Evolutionary conservation across 2,329 filamentous ascomycete genomes (phyloP), one percentile per base, ranked within the genome.

Genomic region (Sporothrix mexicana): DNA sequence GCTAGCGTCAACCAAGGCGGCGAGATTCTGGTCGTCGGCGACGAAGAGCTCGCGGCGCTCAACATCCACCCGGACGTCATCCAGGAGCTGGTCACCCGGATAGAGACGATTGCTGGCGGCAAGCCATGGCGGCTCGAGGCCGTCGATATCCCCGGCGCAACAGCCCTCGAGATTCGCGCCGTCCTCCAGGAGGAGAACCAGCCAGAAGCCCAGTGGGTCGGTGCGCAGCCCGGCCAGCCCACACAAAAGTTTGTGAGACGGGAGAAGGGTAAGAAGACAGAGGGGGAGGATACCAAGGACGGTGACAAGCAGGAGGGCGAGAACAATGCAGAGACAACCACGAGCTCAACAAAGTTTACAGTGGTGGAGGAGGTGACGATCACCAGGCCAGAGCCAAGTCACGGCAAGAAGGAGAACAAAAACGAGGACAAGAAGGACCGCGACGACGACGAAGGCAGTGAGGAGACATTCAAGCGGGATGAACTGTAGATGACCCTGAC

Each of bases 51-150:
- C 51, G 88, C 90, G 78, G 87, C 88, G 77, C 82, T 93, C 61
- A 88, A 92, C 15, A 84, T 95, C 43, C 87, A 91, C 71, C 87
- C 88, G 0, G 86, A 91, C 64, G 85, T 90, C 59, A 85, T 97
- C 2, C 90, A 95, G 77, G 85, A 90, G 62, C 84, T 97, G 79
- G 88, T 88, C 77, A 86, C 90, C 75, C 85, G 93, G 78, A 81
- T 97, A 73, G 86, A 92, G 79, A 87, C 89, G 77, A 79, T 92
- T 55, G 93, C 93, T 0, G 88, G 90, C 2, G 89, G 91, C 8
- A 88, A 90, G 76, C 89, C 90, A 17, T 97, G 94, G 94, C 92
- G 90, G 77, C 83, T 97, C 73, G 93, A 96, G 80, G 85, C 96
- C 15, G 88, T 96, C 0, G 92, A 96, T 77, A 85, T 89, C 12